Evolutionary conservation across 805 yeast species (phyloP).

Genomic region (Candida orba): DNA sequence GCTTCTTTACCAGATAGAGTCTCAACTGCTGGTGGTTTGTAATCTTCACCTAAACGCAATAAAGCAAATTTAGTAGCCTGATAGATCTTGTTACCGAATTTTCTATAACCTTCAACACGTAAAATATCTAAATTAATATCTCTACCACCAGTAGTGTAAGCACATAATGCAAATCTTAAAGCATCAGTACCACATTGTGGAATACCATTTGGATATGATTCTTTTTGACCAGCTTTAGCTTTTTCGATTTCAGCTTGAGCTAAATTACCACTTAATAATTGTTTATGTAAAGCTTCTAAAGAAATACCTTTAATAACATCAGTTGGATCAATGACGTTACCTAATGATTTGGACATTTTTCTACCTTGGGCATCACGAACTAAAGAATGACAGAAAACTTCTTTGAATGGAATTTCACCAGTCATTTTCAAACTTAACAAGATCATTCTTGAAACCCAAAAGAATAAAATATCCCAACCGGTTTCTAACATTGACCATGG

Average conservation of each 20-base stretch:
- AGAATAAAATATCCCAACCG: constrained; percentile 98
- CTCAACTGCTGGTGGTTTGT: constrained; percentile 65
- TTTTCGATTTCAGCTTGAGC: constrained; percentile 82
- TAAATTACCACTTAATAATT: constrained; percentile 73
- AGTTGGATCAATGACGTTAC: constrained; percentile 93
- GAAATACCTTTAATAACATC: constrained; percentile 90
- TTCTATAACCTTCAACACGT: constrained; percentile 98
- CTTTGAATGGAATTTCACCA: constrained; percentile 87
- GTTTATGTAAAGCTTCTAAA: constrained; percentile 69
- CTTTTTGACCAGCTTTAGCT: constrained; percentile 82
- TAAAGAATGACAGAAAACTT: constrained; percentile 96
- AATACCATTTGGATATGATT: constrained; percentile 92
- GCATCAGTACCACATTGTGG: constrained; percentile 99
- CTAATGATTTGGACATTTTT: constrained; percentile 96
- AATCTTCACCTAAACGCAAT: constrained; percentile 86
- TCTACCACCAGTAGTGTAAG: constrained; percentile 97
- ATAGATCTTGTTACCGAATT: constrained; percentile 98
- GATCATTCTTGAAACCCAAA: constrained; percentile 98
- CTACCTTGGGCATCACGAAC: constrained; percentile 99
- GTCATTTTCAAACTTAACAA: constrained; percentile 85
- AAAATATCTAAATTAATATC: constrained; percentile 93
- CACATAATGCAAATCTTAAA: constrained; percentile 94
- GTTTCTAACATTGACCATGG: constrained; percentile 96
- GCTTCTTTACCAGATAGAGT: constrained; percentile 72
- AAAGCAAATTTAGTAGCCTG: constrained; percentile 97